These are phyloP conservation scores for Zea mays DNA, from an alignment of 176 grass and related monocot genomes.

Conservation along the genomic window Zm-B73-REFERENCE-NAM-5.0 NC_050100.1:89098001-89098500, in stretches of 20 bases:
- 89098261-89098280: slow-evolving; percentile 34
- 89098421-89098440: too few species aligned
- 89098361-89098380: too few species aligned
- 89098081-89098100: slow-evolving; percentile 75
- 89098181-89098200: slow-evolving; percentile 53
- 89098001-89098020: slow-evolving; percentile 38
- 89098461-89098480: too few species aligned
- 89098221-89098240: slow-evolving; percentile 41
- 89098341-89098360: too few species aligned
- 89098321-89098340: slow-evolving; percentile 63
- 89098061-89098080: slow-evolving; percentile 84
- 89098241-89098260: slow-evolving; percentile 62
- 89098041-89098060: slow-evolving; percentile 67
- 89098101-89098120: slow-evolving; percentile 58
- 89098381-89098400: too few species aligned
- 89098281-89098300: slow-evolving; percentile 52
- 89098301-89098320: slow-evolving; percentile 51
- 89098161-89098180: slow-evolving; percentile 63
- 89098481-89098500: too few species aligned
- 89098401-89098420: too few species aligned
- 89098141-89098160: slow-evolving; percentile 59
- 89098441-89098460: too few species aligned
- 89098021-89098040: slow-evolving; percentile 69
- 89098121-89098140: slow-evolving; percentile 66
- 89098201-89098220: slow-evolving; percentile 60